phyloP scores from a whole-genome alignment of 1,284 basidiomycete species.

The Hymenochaete sp. region DNA sequence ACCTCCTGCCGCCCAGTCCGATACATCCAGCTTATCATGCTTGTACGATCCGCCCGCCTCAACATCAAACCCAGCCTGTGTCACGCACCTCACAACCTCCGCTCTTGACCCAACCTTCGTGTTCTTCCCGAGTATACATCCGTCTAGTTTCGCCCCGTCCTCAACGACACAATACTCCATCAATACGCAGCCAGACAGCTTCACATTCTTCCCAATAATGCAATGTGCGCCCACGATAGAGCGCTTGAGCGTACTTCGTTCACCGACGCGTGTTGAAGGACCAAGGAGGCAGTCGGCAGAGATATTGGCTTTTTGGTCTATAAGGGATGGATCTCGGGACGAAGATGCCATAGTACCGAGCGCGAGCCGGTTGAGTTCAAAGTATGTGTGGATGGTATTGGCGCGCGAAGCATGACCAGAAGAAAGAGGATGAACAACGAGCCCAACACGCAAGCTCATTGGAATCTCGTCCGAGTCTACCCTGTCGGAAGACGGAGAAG shows the following conservation, averaged over 20 bases:
- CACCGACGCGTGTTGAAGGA: constrained; percentile 73
- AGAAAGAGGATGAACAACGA: constrained; percentile 47
- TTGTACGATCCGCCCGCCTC: constrained; percentile 52
- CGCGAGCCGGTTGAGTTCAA: constrained; percentile 70
- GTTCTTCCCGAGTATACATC: constrained; percentile 77
- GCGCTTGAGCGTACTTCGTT: constrained; percentile 81
- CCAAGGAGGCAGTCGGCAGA: constrained; percentile 82
- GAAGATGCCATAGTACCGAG: constrained; percentile 36
- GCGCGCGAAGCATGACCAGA: constrained; percentile 64
- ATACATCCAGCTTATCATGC: constrained; percentile 57
- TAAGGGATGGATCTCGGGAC: constrained; percentile 36
- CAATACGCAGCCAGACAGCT: constrained; percentile 79
- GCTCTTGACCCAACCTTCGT: constrained; percentile 77
- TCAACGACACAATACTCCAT: constrained; percentile 86
- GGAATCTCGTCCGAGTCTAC: constrained; percentile 28
- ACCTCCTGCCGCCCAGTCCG: constrained; percentile 41
- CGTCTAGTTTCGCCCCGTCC: constrained; percentile 89
- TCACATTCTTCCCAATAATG: constrained; percentile 78
- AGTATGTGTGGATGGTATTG: constrained; percentile 76
- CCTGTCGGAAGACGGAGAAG: constrained; percentile 38
- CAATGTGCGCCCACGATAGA: constrained; percentile 86
- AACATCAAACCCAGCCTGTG: constrained; percentile 84
- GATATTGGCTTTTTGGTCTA: constrained; percentile 77
- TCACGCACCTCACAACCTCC: constrained; percentile 74
- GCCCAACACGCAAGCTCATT: constrained; percentile 49